Base-by-base conservation (phyloP, 257 asterid species). In the Solanum neorickii region DNA sequence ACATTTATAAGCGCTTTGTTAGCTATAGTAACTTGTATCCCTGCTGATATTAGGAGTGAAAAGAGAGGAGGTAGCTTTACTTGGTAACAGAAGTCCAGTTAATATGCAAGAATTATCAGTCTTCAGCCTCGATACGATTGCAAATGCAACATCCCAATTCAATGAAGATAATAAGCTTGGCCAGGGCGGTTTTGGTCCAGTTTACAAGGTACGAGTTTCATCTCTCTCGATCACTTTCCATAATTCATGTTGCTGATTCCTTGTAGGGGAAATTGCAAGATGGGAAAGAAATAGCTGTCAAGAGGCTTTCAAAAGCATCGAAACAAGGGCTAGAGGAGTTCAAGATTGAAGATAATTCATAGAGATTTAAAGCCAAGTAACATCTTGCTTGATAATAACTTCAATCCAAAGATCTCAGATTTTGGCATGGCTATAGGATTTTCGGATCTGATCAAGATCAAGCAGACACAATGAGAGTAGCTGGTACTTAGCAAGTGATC, bases 341-440 rank as follows among this genome's bases (percentile, higher is more conserved):
- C 97, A 12, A 89, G 96, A 21, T 84, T 94, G 15, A 90, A 70
- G 62, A 91, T 94, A n/a, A 93, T 94, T 16, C 97, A 92, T 52
- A 87, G 97, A 75, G 96, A 94, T 88, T 20, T 93, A 85, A 94
- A 93, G 25, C 66, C 66, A 59, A 59, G 66, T 59, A 94, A 95
- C 86, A 91, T 95, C 39, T 86, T 95, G 83, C 87, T 94, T 9
- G 95, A 94, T 41, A 87, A 92, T 21, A 90, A 92, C 83, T 88
- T 95, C 95, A 91, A 56, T 29, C 95, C 96, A 6, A 93, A 93
- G 91, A 93, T 95, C 78, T 92, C 97, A 12, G 95, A 95, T 89
- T 94, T 95, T 82, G 95, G 96, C 16, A 92, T 92, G 87, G 96
- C 96, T 14, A 33, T 33, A 93, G 95, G 90, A 93, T 92, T 84